Conservation (phyloP, 345 rosid genomes). For the Acer campestre region DNA sequence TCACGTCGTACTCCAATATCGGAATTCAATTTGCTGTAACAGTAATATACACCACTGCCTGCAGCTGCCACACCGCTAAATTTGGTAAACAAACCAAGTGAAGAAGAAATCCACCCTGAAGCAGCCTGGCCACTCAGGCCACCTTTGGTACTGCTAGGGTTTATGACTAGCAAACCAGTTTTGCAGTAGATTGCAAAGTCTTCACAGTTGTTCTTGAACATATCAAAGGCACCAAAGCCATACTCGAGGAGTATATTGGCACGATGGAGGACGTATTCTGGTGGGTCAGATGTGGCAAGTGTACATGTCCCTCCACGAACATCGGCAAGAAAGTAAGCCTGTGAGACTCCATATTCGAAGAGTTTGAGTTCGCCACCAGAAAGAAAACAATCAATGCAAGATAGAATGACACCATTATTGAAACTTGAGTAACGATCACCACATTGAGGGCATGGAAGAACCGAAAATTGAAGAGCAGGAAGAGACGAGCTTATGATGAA, state of each 20-base stretch:
- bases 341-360: constrained; percentile 57
- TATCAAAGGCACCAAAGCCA: constrained; percentile 67
- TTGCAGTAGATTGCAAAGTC: constrained; percentile 80
- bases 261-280: constrained; percentile 55
- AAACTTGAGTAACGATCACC: constrained; percentile 27
- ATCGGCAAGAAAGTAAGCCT: constrained; percentile 49
- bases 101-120: constrained; percentile 36
- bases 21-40: constrained; percentile 45
- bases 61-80: constrained; percentile 26
- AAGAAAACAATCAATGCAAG: constrained; percentile 79
- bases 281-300: constrained; percentile 59
- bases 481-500: constrained; percentile 38
- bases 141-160: constrained; percentile 29
- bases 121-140: constrained; percentile 83
- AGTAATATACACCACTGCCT: constrained; percentile 29
- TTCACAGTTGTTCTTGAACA: constrained; percentile 76
- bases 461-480: constrained; percentile 28
- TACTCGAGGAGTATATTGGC: constrained; percentile 52
- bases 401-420: constrained; percentile 50
- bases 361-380: constrained; percentile 48
- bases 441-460: constrained; percentile 53
- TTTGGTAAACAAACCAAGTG: constrained; percentile 21
- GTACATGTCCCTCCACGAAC: constrained; percentile 85
- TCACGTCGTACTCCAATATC: constrained; percentile 71
- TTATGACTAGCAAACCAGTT: constrained; percentile 57